Conservation (phyloP, 192 early-diverging fungal species). For the Backusella australiensis region DNA sequence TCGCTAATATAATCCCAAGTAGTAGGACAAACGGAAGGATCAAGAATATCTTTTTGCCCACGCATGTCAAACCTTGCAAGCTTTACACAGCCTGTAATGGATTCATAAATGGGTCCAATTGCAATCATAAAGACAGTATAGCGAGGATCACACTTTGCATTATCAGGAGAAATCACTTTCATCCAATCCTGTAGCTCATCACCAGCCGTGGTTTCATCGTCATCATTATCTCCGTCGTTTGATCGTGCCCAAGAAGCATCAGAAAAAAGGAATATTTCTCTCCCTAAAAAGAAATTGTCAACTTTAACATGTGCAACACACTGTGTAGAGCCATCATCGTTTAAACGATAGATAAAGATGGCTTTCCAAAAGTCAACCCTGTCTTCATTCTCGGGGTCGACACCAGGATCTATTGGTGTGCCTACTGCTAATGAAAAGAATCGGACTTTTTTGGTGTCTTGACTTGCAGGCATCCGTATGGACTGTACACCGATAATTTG, state of each 20-base stretch:
- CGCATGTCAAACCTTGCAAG: slow-evolving; percentile 3
- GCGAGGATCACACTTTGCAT: neutral
- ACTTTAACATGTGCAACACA: slow-evolving; percentile 22
- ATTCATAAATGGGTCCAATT: slow-evolving; percentile 5
- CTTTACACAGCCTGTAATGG: slow-evolving; percentile 7
- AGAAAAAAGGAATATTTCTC: slow-evolving; percentile 30
- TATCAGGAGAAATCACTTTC: slow-evolving; percentile 9
- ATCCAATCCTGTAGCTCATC: slow-evolving; percentile 17
- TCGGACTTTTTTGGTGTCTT: slow-evolving; percentile 14
- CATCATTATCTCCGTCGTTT: neutral
- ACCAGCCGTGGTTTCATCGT: neutral
- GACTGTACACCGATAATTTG: slow-evolving; percentile 35
- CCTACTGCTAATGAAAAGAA: slow-evolving; percentile 35
- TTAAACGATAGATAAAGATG: slow-evolving; percentile 29
- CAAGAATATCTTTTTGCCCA: slow-evolving; percentile 1
- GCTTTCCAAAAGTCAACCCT: slow-evolving; percentile 26
- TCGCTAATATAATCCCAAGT: slow-evolving; percentile 9
- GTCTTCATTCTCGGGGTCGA: slow-evolving; percentile 3
- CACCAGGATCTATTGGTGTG: slow-evolving; percentile 11
- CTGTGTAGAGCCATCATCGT: slow-evolving; percentile 28
- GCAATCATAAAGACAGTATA: slow-evolving; percentile 31
- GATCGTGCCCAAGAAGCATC: slow-evolving; percentile 6
- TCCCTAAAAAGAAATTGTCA: slow-evolving; percentile 20
- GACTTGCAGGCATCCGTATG: neutral
- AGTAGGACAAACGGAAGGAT: slow-evolving; percentile 12